These are phyloP conservation scores for Penicillium sp. DNA, from an alignment of 2,329 filamentous ascomycete species.

Conservation along the genomic window DNA sequence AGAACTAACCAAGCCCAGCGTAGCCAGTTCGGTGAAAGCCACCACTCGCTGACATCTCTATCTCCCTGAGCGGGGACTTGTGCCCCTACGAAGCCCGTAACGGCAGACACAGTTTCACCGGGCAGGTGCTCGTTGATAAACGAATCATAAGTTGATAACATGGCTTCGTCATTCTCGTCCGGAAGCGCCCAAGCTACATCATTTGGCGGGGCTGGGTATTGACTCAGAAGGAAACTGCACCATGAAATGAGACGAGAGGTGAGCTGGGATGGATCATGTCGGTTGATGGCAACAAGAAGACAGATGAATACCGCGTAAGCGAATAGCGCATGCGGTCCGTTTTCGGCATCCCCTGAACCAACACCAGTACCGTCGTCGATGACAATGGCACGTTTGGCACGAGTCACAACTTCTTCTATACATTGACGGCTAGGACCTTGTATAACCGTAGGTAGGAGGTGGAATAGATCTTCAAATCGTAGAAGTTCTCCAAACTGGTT, in stretches of 20 bases:
- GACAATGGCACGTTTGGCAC: background rate
- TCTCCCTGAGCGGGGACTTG: background rate
- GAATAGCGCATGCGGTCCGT: constrained; percentile 20
- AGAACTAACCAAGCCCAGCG: constrained; percentile 43
- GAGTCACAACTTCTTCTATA: background rate
- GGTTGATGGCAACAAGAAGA: constrained; percentile 27
- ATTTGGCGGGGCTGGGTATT: constrained; percentile 29
- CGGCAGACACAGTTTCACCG: constrained; percentile 1
- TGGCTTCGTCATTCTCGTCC: constrained; percentile 25
- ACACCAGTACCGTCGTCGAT: constrained; percentile 15
- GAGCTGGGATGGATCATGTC: constrained; percentile 17
- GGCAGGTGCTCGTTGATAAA: constrained; percentile 19
- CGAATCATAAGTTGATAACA: constrained; percentile 22
- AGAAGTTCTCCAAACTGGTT: constrained; percentile 34
- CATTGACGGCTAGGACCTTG: constrained; percentile 19
- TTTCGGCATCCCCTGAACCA: constrained; percentile 12
- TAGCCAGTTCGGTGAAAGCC: constrained; percentile 36
- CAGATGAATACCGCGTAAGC: constrained; percentile 31
- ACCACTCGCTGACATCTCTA: constrained; percentile 24
- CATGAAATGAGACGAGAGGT: constrained; percentile 33
- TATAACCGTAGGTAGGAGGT: constrained; percentile 26
- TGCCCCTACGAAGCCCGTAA: background rate
- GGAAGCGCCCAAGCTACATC: constrained; percentile 29
- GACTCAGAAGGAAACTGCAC: constrained; percentile 32
- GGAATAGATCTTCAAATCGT: constrained; percentile 26